A percentile compares a stretch with the other conserved stretches of the same genome.
phyloP scores from a whole-genome alignment of 2,329 filamentous ascomycete species.

The Apiospora phragmitis region DNA sequence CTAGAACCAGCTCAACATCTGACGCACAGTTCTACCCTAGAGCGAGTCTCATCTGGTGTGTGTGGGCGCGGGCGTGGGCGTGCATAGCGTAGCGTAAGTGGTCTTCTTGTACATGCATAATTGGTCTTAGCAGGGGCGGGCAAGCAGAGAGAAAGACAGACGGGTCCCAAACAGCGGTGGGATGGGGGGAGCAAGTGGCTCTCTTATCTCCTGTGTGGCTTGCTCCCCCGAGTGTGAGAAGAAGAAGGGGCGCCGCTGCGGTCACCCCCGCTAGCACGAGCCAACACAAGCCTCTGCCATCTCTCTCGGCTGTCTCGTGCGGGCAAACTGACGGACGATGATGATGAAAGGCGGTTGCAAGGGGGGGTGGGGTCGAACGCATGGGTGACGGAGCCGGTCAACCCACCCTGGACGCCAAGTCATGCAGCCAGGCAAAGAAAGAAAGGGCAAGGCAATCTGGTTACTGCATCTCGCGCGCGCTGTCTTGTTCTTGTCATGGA shows the following conservation, averaged over 20 bases:
- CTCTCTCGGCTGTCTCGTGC: slow-evolving; percentile 10
- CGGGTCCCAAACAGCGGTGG: background rate
- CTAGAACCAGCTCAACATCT: slow-evolving; percentile 15
- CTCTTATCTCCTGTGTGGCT: slow-evolving; percentile 2
- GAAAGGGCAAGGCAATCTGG: slow-evolving; percentile 6
- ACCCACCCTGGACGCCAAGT: slow-evolving; percentile 18
- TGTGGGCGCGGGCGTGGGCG: background rate
- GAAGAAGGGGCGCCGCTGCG: slow-evolving; percentile 9
- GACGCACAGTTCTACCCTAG: slow-evolving; percentile 13
- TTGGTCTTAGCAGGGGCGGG: background rate
- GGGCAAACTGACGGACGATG: slow-evolving; percentile 8
- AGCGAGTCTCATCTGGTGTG: slow-evolving; percentile 14
- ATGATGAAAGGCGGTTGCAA: slow-evolving; percentile 20
- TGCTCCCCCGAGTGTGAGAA: background rate
- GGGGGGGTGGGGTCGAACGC: slow-evolving; percentile 11
- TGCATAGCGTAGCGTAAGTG: background rate
- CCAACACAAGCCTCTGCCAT: slow-evolving; percentile 11
- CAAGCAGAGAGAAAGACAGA: background rate
- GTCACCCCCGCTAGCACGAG: background rate
- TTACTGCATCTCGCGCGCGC: background rate
- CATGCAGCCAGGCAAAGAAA: slow-evolving; percentile 17
- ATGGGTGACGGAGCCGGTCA: slow-evolving; percentile 17
- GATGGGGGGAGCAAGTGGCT: background rate
- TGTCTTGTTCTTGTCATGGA: background rate
- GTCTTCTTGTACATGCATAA: background rate